Conservation (phyloP, 2,329 filamentous ascomycete species). For the Rhynchosporium agropyri region DNA sequence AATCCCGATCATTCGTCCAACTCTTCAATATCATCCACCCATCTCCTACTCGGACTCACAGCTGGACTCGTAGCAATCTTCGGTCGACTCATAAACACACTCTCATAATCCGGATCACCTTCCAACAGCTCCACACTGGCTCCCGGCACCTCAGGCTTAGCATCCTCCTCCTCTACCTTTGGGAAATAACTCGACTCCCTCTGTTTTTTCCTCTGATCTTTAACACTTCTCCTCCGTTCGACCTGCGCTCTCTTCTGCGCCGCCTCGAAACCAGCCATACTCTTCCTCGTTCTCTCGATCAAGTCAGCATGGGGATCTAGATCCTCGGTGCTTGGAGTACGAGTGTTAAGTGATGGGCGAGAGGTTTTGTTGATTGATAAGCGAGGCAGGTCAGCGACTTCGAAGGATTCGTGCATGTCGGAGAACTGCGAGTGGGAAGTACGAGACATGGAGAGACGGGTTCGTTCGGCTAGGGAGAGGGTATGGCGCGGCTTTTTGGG, state of each 20-base stretch:
- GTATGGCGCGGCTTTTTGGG: constrained; percentile 59
- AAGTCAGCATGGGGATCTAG: constrained; percentile 44
- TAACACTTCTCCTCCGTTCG: constrained; percentile 54
- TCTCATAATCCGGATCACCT: constrained; percentile 68
- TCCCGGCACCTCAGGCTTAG: constrained; percentile 33
- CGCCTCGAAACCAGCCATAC: constrained; percentile 65
- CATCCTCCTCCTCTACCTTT: constrained; percentile 51
- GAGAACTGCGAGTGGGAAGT: constrained; percentile 47
- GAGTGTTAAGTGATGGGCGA: constrained; percentile 24
- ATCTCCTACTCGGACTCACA: constrained; percentile 34
- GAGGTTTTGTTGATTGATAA: constrained; percentile 35
- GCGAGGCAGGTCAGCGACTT: constrained; percentile 36
- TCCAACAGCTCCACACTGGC: constrained; percentile 55
- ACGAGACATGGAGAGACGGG: constrained; percentile 76
- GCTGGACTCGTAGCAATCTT: constrained; percentile 75
- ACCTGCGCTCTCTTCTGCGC: constrained; percentile 62
- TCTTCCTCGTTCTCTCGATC: constrained; percentile 59
- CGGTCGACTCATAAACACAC: constrained; percentile 83
- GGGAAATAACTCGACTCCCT: constrained; percentile 51
- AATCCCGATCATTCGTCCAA: background rate
- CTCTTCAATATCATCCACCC: constrained; percentile 24
- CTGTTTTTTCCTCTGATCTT: constrained; percentile 48
- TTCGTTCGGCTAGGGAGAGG: constrained; percentile 74
- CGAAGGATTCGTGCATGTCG: constrained; percentile 40
- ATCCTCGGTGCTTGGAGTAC: constrained; percentile 13